Conservation (phyloP, 169 alveolate genomes). For the Miamiensis avidus region DNA sequence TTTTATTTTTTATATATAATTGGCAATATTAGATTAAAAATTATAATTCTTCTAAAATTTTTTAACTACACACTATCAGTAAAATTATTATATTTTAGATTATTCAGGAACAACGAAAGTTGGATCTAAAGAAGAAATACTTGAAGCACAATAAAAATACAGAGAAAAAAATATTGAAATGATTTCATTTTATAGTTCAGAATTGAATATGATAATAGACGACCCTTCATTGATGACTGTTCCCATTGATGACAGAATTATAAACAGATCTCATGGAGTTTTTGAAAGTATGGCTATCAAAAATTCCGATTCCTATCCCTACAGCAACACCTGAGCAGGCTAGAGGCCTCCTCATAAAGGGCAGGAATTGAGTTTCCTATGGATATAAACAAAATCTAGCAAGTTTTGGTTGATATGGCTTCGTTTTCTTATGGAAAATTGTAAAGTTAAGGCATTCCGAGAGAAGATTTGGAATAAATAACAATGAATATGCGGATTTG, state of each 20-base stretch:
- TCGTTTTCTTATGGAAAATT: background rate
- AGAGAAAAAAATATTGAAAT: background rate
- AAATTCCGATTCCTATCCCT: constrained; percentile 3
- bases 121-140: background rate
- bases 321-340: constrained; percentile 1
- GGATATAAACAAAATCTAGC: constrained; percentile 1
- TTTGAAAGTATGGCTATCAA: constrained; percentile 12
- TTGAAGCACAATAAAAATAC: too few species aligned
- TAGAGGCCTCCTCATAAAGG: constrained; percentile 2
- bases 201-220: background rate
- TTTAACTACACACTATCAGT: too few species aligned
- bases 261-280: constrained; percentile 24
- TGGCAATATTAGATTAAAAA: too few species aligned
- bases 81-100: too few species aligned
- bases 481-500: constrained; percentile 9
- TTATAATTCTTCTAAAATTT: too few species aligned
- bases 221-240: constrained; percentile 19
- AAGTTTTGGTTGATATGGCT: constrained; percentile 11
- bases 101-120: background rate
- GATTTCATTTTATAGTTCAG: background rate
- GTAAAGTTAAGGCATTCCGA: background rate
- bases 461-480: background rate
- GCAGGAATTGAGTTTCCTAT: constrained; percentile 19
- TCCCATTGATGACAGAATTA: constrained; percentile 24
- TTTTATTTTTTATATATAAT: too few species aligned